Evolutionary conservation across 495 filamentous ascomycete species (phyloP).

Genomic region (Daldinia decipiens): DNA sequence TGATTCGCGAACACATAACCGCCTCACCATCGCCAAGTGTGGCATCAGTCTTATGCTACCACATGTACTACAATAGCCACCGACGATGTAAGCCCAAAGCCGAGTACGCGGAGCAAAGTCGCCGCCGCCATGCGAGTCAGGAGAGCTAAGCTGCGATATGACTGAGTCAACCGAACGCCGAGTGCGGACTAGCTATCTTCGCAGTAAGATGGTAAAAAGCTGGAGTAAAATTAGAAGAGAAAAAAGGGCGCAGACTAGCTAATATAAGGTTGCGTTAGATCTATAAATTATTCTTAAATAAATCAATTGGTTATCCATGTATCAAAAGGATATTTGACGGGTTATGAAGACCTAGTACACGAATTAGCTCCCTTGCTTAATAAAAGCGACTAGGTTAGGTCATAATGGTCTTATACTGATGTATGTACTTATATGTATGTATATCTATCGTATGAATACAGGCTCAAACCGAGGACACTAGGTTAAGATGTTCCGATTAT

Average conservation of each 20-base stretch:
- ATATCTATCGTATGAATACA: too few species aligned
- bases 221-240: background rate
- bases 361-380: too few species aligned
- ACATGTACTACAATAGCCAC: constrained; percentile 9
- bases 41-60: constrained; percentile 23
- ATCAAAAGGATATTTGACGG: too few species aligned
- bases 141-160: constrained; percentile 4
- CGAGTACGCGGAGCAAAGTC: constrained; percentile 9
- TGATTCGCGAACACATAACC: constrained; percentile 24
- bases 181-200: constrained; percentile 12
- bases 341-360: too few species aligned
- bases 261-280: too few species aligned
- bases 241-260: too few species aligned
- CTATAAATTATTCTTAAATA: too few species aligned
- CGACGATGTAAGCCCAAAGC: constrained; percentile 10
- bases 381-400: too few species aligned
- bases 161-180: constrained; percentile 17
- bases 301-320: too few species aligned
- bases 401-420: background rate
- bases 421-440: too few species aligned
- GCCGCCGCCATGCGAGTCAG: constrained; percentile 31
- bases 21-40: constrained; percentile 15
- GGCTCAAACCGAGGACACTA: too few species aligned
- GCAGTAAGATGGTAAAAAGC: background rate
- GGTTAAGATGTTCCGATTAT: background rate